Conservation (phyloP, 306 rosid species). For the Trifolium pratense region DNA sequence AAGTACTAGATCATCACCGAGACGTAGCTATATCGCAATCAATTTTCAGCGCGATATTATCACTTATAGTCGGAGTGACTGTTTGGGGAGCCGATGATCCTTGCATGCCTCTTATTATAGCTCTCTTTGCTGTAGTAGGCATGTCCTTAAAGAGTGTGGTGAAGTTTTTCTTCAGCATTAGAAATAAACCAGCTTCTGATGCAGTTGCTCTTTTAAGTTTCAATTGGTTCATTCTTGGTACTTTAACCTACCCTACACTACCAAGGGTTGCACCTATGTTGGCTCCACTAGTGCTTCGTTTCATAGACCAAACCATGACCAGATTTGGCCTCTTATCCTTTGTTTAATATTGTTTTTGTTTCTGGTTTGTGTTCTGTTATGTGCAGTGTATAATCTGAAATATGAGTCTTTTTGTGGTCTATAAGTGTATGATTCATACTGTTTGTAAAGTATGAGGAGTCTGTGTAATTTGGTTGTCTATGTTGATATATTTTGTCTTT, state of each 20-base stretch:
- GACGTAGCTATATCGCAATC: conserved; percentile 64
- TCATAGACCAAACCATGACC: conserved; percentile 35
- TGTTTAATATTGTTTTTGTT: conserved; percentile 30
- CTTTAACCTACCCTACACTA: conserved; percentile 72
- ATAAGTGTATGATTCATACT: conserved; percentile 23
- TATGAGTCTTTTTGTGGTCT: conserved; percentile 30
- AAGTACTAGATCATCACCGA: conserved; percentile 46
- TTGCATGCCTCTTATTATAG: conserved; percentile 82
- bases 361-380: conserved; percentile 20
- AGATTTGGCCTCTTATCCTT: conserved; percentile 44
- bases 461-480: conserved; percentile 36
- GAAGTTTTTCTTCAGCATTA: conserved; percentile 64
- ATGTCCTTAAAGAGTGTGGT: conserved; percentile 82
- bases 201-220: conserved; percentile 80
- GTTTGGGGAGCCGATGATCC: conserved; percentile 79
- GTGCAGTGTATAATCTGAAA: conserved; percentile 36
- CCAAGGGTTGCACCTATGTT: conserved; percentile 55
- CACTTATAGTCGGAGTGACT: conserved; percentile 68
- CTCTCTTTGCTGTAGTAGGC: conserved; percentile 76
- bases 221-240: conserved; percentile 90
- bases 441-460: conserved; percentile 31
- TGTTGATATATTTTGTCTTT: conserved; percentile 20
- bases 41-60: conserved; percentile 72
- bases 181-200: conserved; percentile 73
- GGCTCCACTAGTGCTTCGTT: conserved; percentile 46